Evolutionary conservation across 768 basidiomycete species (phyloP).

Genomic region (Auricularia auricula-judae): DNA sequence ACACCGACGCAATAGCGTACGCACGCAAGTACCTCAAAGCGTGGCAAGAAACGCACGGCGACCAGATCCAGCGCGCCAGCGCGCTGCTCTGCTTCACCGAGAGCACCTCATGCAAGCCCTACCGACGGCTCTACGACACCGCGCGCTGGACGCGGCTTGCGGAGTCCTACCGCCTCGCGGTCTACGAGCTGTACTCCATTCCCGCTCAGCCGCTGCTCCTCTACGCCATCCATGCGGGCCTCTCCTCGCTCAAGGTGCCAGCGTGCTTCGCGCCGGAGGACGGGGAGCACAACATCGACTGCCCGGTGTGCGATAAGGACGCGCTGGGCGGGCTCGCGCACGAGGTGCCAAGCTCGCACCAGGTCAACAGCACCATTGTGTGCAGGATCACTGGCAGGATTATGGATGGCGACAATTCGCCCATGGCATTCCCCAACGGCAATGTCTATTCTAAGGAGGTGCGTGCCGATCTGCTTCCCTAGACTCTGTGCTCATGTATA

Average conservation of each 20-base stretch:
- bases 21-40: slow-evolving; percentile 64
- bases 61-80: slow-evolving; percentile 66
- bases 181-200: slow-evolving; percentile 78
- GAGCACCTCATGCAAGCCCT: slow-evolving; percentile 61
- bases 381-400: slow-evolving; percentile 85
- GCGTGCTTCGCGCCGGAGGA: slow-evolving; percentile 47
- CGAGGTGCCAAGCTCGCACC: slow-evolving; percentile 87
- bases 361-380: slow-evolving; percentile 91
- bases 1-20: slow-evolving; percentile 73
- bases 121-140: slow-evolving; percentile 80
- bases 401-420: slow-evolving; percentile 90
- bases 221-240: slow-evolving; percentile 82
- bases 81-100: slow-evolving; percentile 63
- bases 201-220: slow-evolving; percentile 81
- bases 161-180: slow-evolving; percentile 71
- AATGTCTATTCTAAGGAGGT: slow-evolving; percentile 88
- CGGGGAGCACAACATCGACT: slow-evolving; percentile 61
- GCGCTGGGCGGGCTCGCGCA: slow-evolving; percentile 65
- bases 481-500: not conserved
- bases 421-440: slow-evolving; percentile 85
- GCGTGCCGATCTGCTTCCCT: no score
- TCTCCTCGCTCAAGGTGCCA: slow-evolving; percentile 83
- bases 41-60: slow-evolving; percentile 75
- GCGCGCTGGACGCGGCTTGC: slow-evolving; percentile 68
- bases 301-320: slow-evolving; percentile 77